phyloP scores from a whole-genome alignment of 495 filamentous ascomycete species.

The Aspergillus hancockii region DNA sequence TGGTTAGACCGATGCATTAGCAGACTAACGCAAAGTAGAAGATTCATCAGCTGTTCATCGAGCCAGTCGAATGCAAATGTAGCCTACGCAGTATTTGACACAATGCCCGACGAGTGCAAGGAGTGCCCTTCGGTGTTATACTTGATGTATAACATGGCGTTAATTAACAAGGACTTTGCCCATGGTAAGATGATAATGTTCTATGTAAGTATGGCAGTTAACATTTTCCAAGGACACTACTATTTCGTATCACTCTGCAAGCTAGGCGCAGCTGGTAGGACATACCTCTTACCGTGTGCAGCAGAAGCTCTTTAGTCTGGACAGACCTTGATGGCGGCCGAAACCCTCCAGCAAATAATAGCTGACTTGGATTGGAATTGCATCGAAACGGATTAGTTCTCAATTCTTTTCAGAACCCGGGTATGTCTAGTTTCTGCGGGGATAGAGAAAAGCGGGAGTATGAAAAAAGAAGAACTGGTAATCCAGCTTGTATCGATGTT shows the following conservation, averaged over 20 bases:
- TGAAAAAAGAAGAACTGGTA: constrained; percentile 25
- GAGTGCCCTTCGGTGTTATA: constrained; percentile 66
- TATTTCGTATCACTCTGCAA: constrained; percentile 57
- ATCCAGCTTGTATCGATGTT: constrained; percentile 62
- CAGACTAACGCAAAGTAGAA: constrained; percentile 51
- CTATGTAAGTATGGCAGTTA: constrained; percentile 10
- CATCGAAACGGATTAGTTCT: constrained; percentile 44
- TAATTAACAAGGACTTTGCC: constrained; percentile 57
- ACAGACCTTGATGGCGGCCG: constrained; percentile 57
- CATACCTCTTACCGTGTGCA: constrained; percentile 73
- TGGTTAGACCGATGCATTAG: constrained; percentile 8
- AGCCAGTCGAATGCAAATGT: constrained; percentile 51
- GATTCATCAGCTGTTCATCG: constrained; percentile 67
- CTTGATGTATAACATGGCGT: constrained; percentile 72
- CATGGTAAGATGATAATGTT: constrained; percentile 40
- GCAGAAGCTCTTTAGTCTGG: constrained; percentile 70
- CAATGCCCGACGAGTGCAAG: constrained; percentile 59
- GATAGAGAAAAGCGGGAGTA: constrained; percentile 40
- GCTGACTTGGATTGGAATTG: constrained; percentile 52
- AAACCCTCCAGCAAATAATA: constrained; percentile 59
- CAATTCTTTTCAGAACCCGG: constrained; percentile 54
- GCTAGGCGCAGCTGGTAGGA: constrained; percentile 49
- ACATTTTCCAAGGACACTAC: constrained; percentile 42
- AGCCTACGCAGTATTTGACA: constrained; percentile 55
- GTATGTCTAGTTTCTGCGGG: constrained; percentile 61